These are phyloP conservation scores for Pyracantha coccinea DNA, from an alignment of 331 rosid genomes.

Conservation along the genomic window DNA sequence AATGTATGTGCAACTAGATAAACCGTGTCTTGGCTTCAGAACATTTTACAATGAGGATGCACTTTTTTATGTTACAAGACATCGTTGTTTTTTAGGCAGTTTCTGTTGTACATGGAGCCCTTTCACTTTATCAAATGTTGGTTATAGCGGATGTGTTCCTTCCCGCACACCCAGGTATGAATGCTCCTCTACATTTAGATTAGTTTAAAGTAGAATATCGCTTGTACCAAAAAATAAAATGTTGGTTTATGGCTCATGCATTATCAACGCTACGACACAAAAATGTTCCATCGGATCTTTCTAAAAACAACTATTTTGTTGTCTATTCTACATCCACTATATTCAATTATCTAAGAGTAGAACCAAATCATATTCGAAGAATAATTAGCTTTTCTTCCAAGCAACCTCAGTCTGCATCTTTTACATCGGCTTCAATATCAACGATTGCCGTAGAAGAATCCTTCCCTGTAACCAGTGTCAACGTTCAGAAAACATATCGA, in stretches of 20 bases:
- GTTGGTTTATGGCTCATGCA: no score
- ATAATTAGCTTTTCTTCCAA: not conserved
- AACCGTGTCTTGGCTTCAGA: not conserved
- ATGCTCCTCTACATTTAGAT: not conserved
- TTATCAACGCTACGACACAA: not conserved
- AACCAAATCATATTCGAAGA: not conserved
- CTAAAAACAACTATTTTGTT: not conserved
- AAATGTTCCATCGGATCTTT: not conserved
- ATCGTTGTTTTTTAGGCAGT: not conserved
- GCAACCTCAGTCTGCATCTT: conserved; percentile 66
- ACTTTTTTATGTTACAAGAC: not conserved
- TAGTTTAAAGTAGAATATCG: no score
- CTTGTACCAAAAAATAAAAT: no score
- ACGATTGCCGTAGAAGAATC: conserved; percentile 52
- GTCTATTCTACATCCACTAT: not conserved
- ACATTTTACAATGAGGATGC: not conserved
- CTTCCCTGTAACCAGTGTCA: conserved; percentile 37
- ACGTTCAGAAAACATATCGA: not conserved
- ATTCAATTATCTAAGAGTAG: not conserved
- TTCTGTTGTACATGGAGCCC: not conserved
- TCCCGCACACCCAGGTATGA: not conserved
- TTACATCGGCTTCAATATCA: conserved; percentile 88
- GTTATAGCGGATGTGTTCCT: not conserved
- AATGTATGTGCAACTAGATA: not conserved
- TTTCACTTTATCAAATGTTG: not conserved